Conservation (phyloP, 2,329 filamentous ascomycete genomes). For the Cercospora sp. region DNA sequence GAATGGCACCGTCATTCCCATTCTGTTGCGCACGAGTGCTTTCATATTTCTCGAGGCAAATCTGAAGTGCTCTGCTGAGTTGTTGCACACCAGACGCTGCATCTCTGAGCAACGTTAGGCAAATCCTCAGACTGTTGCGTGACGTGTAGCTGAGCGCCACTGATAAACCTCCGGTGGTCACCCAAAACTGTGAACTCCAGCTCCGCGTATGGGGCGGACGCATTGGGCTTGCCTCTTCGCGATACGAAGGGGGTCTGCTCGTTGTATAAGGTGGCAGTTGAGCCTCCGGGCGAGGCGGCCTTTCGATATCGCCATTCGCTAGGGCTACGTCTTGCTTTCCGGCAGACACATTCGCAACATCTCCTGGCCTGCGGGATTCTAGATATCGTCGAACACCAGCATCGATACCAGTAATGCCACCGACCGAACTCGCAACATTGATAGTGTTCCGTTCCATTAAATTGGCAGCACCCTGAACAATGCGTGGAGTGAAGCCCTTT, state of each 20-base stretch:
- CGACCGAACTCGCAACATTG: conserved; percentile 80
- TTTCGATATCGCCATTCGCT: conserved; percentile 50
- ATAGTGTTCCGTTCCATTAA: conserved; percentile 87
- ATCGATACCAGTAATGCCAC: conserved; percentile 83
- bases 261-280: conserved; percentile 87
- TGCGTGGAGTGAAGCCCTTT: conserved; percentile 86
- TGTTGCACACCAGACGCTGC: conserved; percentile 79
- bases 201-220: conserved; percentile 45
- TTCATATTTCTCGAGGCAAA: conserved; percentile 79
- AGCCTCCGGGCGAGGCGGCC: conserved; percentile 52
- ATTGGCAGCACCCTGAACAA: conserved; percentile 83
- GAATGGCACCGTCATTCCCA: conserved; percentile 48
- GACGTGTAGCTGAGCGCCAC: conserved; percentile 91
- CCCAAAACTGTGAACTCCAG: conserved; percentile 72
- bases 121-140: conserved; percentile 79
- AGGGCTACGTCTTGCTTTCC: conserved; percentile 42
- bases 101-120: conserved; percentile 74
- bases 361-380: conserved; percentile 54
- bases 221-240: conserved; percentile 38
- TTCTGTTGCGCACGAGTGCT: conserved; percentile 45
- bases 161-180: conserved; percentile 86
- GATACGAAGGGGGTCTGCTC: conserved; percentile 49
- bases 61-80: conserved; percentile 71
- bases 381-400: conserved; percentile 83
- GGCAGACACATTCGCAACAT: conserved; percentile 48